Conservation (phyloP, 2,329 filamentous ascomycete genomes). For the Albifimbria verrucaria region DNA sequence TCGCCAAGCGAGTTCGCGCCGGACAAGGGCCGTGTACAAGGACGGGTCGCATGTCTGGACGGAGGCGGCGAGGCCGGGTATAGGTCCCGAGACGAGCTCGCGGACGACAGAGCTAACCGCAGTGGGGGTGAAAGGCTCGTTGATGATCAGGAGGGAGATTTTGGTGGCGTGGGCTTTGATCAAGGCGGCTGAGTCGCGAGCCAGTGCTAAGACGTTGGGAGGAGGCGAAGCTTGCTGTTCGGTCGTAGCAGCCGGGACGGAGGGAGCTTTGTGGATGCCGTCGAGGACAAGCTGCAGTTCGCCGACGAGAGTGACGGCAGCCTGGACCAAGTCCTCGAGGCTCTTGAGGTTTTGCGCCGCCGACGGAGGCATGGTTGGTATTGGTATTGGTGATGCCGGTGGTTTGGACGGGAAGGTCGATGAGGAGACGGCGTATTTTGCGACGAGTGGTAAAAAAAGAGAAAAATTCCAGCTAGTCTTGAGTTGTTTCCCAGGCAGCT, state of each 20-base stretch:
- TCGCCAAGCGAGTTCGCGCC: conserved; percentile 59
- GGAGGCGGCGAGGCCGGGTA: conserved; percentile 71
- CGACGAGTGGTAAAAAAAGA: too few relatives aligned
- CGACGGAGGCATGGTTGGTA: background rate
- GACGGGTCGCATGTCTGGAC: conserved; percentile 61
- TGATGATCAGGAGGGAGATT: conserved; percentile 81
- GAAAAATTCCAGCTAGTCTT: too few relatives aligned
- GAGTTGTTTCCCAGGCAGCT: too few relatives aligned
- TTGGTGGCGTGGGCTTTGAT: conserved; percentile 84
- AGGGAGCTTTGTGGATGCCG: conserved; percentile 31
- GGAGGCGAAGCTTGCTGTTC: conserved; percentile 10
- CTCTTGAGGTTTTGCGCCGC: conserved; percentile 7
- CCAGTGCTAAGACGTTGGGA: conserved; percentile 61
- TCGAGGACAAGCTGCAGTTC: conserved; percentile 41
- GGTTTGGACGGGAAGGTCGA: background rate
- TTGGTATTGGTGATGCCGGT: background rate
- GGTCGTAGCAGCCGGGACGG: conserved; percentile 10
- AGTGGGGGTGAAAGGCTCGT: conserved; percentile 78
- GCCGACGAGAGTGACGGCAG: conserved; percentile 33
- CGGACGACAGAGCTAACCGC: conserved; percentile 69
- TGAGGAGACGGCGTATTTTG: too few relatives aligned
- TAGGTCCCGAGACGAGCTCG: conserved; percentile 68
- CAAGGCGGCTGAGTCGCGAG: conserved; percentile 68
- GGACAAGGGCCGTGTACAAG: conserved; percentile 61
- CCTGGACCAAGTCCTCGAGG: conserved; percentile 36